Conservation (phyloP, 805 yeast species). For the Starmera dryadoides region DNA sequence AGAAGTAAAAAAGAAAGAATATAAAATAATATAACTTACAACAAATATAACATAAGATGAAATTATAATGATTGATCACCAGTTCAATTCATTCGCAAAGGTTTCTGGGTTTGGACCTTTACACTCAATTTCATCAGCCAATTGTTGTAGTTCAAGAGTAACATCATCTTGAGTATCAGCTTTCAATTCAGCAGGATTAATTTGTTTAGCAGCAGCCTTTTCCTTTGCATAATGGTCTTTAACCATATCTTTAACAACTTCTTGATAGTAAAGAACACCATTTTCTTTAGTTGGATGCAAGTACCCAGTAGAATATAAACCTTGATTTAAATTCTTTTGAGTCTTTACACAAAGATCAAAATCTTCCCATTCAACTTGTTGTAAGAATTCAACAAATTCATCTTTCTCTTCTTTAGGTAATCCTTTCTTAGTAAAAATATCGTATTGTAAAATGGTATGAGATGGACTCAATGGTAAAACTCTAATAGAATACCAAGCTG, state of each 20-base stretch:
- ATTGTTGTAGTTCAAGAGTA: conserved; percentile 41
- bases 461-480: conserved; percentile 48
- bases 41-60: no score
- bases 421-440: conserved; percentile 55
- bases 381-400: conserved; percentile 58
- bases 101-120: conserved; percentile 33
- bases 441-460: conserved; percentile 52
- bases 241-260: conserved; percentile 49
- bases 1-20: background rate
- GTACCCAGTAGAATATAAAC: conserved; percentile 50
- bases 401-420: conserved; percentile 42
- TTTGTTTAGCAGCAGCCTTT: conserved; percentile 33
- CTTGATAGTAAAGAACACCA: conserved; percentile 53
- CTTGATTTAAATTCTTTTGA: conserved; percentile 55
- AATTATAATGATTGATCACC: no score
- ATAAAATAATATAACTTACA: no score
- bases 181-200: conserved; percentile 43
- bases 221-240: conserved; percentile 44
- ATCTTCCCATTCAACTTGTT: conserved; percentile 56
- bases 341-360: conserved; percentile 52
- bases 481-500: conserved; percentile 59
- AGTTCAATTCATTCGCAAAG: conserved; percentile 17
- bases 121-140: conserved; percentile 46
- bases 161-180: conserved; percentile 31
- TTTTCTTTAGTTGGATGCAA: conserved; percentile 52